These are phyloP conservation scores for Dothideomycetes sp. DNA, from an alignment of 2,329 filamentous ascomycete genomes.

Conservation along the genomic window DNA sequence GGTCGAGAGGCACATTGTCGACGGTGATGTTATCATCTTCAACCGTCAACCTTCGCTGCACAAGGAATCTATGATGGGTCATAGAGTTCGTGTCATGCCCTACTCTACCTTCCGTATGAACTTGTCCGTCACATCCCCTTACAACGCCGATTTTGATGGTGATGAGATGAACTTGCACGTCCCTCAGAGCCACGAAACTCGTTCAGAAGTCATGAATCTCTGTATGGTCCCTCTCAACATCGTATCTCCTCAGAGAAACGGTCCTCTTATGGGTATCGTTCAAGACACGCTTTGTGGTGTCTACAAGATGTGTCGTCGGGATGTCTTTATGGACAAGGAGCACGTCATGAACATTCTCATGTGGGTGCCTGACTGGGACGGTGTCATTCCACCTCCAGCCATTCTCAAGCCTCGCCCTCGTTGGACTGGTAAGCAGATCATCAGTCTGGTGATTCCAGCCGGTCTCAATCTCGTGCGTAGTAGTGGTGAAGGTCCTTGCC, in stretches of 20 bases:
- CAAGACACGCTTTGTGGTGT: conserved; percentile 94
- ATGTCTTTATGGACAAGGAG: conserved; percentile 82
- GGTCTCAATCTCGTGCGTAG: conserved; percentile 70
- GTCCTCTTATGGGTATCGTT: conserved; percentile 97
- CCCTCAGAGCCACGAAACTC: conserved; percentile 91
- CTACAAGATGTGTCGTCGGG: conserved; percentile 92
- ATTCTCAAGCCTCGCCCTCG: conserved; percentile 85
- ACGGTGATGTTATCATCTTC: conserved; percentile 98
- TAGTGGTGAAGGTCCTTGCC: conserved; percentile 43
- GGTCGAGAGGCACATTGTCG: conserved; percentile 91
- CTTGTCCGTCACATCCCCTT: conserved; percentile 92
- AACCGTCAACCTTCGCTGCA: conserved; percentile 98
- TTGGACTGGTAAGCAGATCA: conserved; percentile 97
- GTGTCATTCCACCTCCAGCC: conserved; percentile 83
- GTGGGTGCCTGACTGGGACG: conserved; percentile 97
- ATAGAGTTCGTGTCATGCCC: conserved; percentile 94
- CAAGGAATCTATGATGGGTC: conserved; percentile 99
- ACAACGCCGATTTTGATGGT: conserved; percentile 99
- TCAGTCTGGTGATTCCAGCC: conserved; percentile 82
- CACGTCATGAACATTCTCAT: conserved; percentile 94
- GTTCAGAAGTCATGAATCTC: conserved; percentile 85
- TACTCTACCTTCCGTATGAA: conserved; percentile 98
- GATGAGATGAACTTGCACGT: conserved; percentile 99
- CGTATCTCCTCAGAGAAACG: conserved; percentile 93
- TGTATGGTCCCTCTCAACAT: conserved; percentile 99